Percentiles rank a stretch among this genome's conserved stretches.
Evolutionary conservation across 1,284 basidiomycete species (phyloP).

Genomic region (Leucoagaricus sp.): DNA sequence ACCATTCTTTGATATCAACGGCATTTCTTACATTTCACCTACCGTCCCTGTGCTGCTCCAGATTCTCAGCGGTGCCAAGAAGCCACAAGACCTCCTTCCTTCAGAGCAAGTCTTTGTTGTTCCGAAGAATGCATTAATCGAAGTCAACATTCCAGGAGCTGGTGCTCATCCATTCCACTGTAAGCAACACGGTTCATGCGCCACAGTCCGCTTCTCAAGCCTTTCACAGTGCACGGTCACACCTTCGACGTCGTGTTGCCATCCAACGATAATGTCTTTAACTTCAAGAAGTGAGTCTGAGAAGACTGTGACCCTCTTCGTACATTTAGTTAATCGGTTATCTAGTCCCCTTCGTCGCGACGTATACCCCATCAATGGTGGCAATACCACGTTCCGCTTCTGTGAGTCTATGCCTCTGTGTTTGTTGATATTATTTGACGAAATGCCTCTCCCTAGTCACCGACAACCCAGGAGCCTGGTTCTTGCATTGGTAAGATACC

Average conservation of each 20-base stretch:
- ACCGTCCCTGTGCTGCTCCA: slow-evolving; percentile 39
- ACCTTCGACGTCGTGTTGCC: slow-evolving; percentile 35
- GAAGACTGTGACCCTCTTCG: background rate
- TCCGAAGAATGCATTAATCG: slow-evolving; percentile 39
- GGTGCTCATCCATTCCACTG: slow-evolving; percentile 40
- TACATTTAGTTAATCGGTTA: background rate
- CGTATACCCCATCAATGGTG: slow-evolving; percentile 32
- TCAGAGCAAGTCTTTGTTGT: slow-evolving; percentile 37
- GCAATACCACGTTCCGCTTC: slow-evolving; percentile 36
- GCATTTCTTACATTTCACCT: slow-evolving; percentile 31
- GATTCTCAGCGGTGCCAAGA: slow-evolving; percentile 43
- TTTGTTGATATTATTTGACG: slow-evolving; percentile 1
- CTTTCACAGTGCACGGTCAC: slow-evolving; percentile 35
- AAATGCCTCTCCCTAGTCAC: slow-evolving; percentile 20
- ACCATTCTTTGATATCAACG: slow-evolving; percentile 33
- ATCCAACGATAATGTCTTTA: slow-evolving; percentile 24
- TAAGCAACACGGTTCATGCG: slow-evolving; percentile 17
- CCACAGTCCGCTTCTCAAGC: slow-evolving; percentile 11
- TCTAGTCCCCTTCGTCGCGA: slow-evolving; percentile 34
- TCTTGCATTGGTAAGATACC: slow-evolving; percentile 36
- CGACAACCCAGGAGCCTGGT: slow-evolving; percentile 41
- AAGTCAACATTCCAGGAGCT: slow-evolving; percentile 37
- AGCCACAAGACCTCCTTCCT: slow-evolving; percentile 40
- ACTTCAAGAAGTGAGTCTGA: slow-evolving; percentile 29
- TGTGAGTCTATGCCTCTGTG: slow-evolving; percentile 17